Percentiles rank a stretch among this genome's conserved stretches.
Conservation (phyloP, 2,329 filamentous ascomycete species). For the Trichocomaceae sp. region DNA sequence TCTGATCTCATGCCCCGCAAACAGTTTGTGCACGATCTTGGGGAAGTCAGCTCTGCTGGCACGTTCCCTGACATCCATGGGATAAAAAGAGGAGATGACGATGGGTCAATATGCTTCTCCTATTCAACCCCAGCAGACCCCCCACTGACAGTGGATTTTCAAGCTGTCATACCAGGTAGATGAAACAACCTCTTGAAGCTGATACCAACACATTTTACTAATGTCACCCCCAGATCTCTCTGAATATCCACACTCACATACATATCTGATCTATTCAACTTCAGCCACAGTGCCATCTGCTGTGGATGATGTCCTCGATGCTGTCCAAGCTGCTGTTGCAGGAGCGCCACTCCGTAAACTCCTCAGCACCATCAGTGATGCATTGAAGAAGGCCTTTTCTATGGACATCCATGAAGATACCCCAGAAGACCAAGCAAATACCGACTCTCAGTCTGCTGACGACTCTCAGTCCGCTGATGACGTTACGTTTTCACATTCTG, state of each 20-base stretch:
- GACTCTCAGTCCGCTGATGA: background rate
- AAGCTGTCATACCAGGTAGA: slow-evolving; percentile 36
- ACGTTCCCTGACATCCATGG: slow-evolving; percentile 46
- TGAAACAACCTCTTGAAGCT: background rate
- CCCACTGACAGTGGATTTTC: slow-evolving; percentile 26
- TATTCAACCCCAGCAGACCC: slow-evolving; percentile 35
- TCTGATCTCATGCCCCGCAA: slow-evolving; percentile 55
- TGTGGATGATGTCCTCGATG: slow-evolving; percentile 36
- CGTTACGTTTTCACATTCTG: background rate
- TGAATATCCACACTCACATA: slow-evolving; percentile 54
- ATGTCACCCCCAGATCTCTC: slow-evolving; percentile 43
- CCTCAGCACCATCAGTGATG: slow-evolving; percentile 41
- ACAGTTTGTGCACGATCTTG: slow-evolving; percentile 57
- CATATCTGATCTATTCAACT: slow-evolving; percentile 52
- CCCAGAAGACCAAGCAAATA: background rate
- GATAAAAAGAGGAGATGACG: slow-evolving; percentile 58
- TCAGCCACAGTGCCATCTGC: slow-evolving; percentile 33
- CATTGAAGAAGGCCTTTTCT: slow-evolving; percentile 26
- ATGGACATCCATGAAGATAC: slow-evolving; percentile 6
- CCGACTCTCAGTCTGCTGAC: background rate
- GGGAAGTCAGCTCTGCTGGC: slow-evolving; percentile 31
- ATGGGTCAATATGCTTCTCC: slow-evolving; percentile 64
- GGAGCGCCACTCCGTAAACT: slow-evolving; percentile 43
- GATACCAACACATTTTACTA: background rate
- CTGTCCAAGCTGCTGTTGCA: slow-evolving; percentile 40